These are phyloP conservation scores for Anthostomella pinea DNA, from an alignment of 2,329 filamentous ascomycete genomes.

Conservation along the genomic window DNA sequence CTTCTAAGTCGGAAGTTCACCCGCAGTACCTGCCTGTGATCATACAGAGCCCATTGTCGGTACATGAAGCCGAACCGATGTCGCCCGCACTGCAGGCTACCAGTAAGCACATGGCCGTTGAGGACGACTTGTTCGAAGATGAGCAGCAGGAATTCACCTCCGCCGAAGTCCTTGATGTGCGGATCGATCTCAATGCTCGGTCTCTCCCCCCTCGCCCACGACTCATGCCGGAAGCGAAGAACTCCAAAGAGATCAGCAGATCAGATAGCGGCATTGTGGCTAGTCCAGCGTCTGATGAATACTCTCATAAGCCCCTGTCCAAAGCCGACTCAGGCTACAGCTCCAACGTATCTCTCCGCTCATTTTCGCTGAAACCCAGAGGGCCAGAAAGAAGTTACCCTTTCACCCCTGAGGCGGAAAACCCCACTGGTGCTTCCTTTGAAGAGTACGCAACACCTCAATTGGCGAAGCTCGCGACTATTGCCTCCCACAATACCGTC, in stretches of 20 bases:
- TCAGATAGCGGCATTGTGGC: slow-evolving; percentile 51
- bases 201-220: slow-evolving; percentile 26
- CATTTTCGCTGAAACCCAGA: slow-evolving; percentile 38
- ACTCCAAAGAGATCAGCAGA: slow-evolving; percentile 29
- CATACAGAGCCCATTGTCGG: slow-evolving; percentile 34
- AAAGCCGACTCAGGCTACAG: slow-evolving; percentile 62
- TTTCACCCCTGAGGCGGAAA: slow-evolving; percentile 10
- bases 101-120: slow-evolving; percentile 46
- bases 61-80: slow-evolving; percentile 28
- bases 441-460: too few relatives aligned
- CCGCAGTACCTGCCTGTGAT: slow-evolving; percentile 23
- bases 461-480: too few relatives aligned
- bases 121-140: slow-evolving; percentile 48
- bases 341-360: slow-evolving; percentile 57
- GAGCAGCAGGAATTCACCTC: slow-evolving; percentile 29
- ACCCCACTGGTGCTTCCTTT: background rate
- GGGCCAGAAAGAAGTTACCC: slow-evolving; percentile 24
- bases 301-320: slow-evolving; percentile 43
- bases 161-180: slow-evolving; percentile 27
- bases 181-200: slow-evolving; percentile 43
- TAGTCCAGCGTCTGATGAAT: slow-evolving; percentile 43
- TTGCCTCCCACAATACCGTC: too few relatives aligned
- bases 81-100: slow-evolving; percentile 41
- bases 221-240: slow-evolving; percentile 17
- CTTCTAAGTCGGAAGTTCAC: slow-evolving; percentile 2